Evolutionary conservation across 768 basidiomycete species (phyloP).

Genomic region (Pisolithus albus): DNA sequence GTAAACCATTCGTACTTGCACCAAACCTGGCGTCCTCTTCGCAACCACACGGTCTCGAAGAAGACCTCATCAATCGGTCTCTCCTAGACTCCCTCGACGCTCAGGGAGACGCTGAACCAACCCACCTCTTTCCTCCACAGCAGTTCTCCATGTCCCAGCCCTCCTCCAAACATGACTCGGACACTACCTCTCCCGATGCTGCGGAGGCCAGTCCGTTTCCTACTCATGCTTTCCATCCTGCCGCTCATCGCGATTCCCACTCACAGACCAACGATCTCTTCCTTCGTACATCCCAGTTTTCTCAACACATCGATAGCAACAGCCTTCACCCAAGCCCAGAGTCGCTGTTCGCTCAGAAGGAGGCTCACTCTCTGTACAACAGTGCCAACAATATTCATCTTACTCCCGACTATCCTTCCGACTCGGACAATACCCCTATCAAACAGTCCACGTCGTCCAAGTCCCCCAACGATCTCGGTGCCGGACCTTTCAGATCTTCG

Average conservation of each 20-base stretch:
- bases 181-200: constrained; percentile 42
- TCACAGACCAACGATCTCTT: constrained; percentile 27
- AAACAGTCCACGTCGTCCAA: constrained; percentile 25
- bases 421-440: constrained; percentile 27
- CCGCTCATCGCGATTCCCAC: constrained; percentile 33
- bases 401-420: constrained; percentile 29
- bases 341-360: constrained; percentile 26
- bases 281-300: constrained; percentile 20
- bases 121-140: constrained; percentile 23
- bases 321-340: constrained; percentile 27
- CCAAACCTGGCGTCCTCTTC: constrained; percentile 45
- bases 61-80: constrained; percentile 83
- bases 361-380: constrained; percentile 36
- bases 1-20: constrained; percentile 29
- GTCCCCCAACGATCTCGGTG: constrained; percentile 28
- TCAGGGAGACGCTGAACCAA: constrained; percentile 74
- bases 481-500: constrained; percentile 31
- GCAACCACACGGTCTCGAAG: constrained; percentile 35
- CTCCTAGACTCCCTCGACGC: constrained; percentile 78
- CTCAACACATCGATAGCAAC: constrained; percentile 25
- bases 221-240: constrained; percentile 49
- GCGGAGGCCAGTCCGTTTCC: constrained; percentile 42
- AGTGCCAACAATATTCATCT: constrained; percentile 28
- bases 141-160: constrained; percentile 43
- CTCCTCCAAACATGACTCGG: constrained; percentile 48